Percentiles rank a stretch among this genome's conserved stretches.
Evolutionary conservation across 805 yeast genomes (phyloP).

Genomic region (Kazachstania viticola): DNA sequence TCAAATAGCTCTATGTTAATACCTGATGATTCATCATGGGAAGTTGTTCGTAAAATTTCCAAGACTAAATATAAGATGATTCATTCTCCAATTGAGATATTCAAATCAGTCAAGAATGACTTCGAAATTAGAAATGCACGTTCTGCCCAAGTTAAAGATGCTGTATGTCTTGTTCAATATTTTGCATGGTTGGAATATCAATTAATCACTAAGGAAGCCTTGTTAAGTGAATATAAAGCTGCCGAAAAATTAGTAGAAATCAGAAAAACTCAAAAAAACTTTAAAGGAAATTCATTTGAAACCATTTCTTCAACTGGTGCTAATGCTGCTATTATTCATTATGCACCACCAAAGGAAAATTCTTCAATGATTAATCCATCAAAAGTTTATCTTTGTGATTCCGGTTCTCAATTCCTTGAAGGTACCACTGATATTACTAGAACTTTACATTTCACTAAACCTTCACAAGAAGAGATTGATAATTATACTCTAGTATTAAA

Average conservation of each 20-base stretch:
- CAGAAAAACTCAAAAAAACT: constrained; percentile 42
- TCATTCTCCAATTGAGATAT: constrained; percentile 48
- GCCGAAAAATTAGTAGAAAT: constrained; percentile 46
- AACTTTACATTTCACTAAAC: constrained; percentile 57
- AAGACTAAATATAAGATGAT: constrained; percentile 24
- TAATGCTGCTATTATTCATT: constrained; percentile 67
- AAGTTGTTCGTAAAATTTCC: constrained; percentile 39
- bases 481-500: constrained; percentile 79
- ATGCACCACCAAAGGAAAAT: constrained; percentile 51
- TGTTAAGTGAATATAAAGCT: constrained; percentile 55
- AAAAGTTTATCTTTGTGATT: constrained; percentile 67
- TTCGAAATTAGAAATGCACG: constrained; percentile 63
- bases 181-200: constrained; percentile 74
- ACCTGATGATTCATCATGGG: constrained; percentile 58
- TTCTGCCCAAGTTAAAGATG: constrained; percentile 74
- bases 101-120: constrained; percentile 68
- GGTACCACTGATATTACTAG: constrained; percentile 97
- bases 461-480: constrained; percentile 44
- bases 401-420: constrained; percentile 85
- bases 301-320: constrained; percentile 69
- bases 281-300: constrained; percentile 60
- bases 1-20: constrained; percentile 25
- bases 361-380: constrained; percentile 52
- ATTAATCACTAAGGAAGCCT: constrained; percentile 29
- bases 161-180: constrained; percentile 60